Conservation (phyloP, 31 red algal genomes). For the Bonnemaisonia californica region DNA sequence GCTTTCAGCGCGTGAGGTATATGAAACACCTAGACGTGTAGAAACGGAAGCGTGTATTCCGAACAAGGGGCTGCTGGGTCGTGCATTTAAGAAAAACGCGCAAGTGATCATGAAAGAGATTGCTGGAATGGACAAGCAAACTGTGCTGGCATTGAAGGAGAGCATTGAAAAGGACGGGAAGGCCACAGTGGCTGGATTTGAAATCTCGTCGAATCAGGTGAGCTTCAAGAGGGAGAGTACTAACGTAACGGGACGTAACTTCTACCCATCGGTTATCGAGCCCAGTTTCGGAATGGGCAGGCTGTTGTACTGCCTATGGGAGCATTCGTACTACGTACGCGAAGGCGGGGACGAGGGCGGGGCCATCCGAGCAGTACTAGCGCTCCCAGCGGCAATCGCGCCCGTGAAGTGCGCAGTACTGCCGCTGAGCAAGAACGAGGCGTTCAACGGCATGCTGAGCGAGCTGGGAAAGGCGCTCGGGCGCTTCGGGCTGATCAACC, state of each 20-base stretch:
- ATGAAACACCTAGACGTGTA: constrained; percentile 51
- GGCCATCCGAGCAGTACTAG: constrained; percentile 64
- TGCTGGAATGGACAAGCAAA: constrained; percentile 51
- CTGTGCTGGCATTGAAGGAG: constrained; percentile 15
- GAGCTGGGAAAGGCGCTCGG: constrained; percentile 49
- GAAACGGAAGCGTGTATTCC: constrained; percentile 55
- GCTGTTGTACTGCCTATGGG: constrained; percentile 82
- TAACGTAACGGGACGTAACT: constrained; percentile 70
- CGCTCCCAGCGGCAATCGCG: constrained; percentile 63
- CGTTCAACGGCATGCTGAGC: constrained; percentile 55
- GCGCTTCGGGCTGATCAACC: constrained; percentile 36
- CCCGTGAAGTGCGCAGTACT: constrained; percentile 83
- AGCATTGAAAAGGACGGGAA: constrained; percentile 32
- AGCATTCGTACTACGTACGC: constrained; percentile 91
- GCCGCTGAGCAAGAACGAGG: constrained; percentile 83
- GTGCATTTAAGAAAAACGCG: constrained; percentile 78
- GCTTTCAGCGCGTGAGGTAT: constrained; percentile 72
- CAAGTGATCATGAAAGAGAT: constrained; percentile 71
- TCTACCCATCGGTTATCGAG: constrained; percentile 94
- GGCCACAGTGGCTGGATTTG: constrained; percentile 41
- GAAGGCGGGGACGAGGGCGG: constrained; percentile 66
- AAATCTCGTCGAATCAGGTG: constrained; percentile 41
- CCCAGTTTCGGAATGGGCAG: constrained; percentile 95
- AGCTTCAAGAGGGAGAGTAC: constrained; percentile 63
- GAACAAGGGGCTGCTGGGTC: constrained; percentile 81